phyloP scores from a whole-genome alignment of 208 protist genomes.

The Acanthamoeba lenticulata region DNA sequence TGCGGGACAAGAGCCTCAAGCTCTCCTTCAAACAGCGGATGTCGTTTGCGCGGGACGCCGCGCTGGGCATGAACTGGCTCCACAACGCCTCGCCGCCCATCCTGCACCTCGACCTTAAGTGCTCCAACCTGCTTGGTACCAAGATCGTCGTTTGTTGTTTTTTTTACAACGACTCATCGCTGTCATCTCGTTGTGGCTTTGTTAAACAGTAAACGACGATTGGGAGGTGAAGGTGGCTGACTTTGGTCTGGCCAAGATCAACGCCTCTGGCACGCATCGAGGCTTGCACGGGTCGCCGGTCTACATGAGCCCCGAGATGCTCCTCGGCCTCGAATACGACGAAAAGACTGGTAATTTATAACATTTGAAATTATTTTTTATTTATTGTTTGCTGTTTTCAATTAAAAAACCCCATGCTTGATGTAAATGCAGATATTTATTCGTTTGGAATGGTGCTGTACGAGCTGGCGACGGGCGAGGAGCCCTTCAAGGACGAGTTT shows the following conservation, averaged over 20 bases:
- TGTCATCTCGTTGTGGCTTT: too few relatives aligned
- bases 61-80: conserved; percentile 67
- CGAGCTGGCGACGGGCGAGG: conserved; percentile 38
- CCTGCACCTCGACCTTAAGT: conserved; percentile 75
- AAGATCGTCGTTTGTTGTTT: background rate
- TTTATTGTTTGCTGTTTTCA: too few relatives aligned
- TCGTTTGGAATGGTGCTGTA: conserved; percentile 57
- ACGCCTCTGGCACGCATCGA: background rate
- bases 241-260: conserved; percentile 48
- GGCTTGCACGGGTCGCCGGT: conserved; percentile 23
- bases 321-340: conserved; percentile 33
- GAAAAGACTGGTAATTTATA: conserved; percentile 12
- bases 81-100: conserved; percentile 69
- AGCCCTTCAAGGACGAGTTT: conserved; percentile 45
- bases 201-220: conserved; percentile 6
- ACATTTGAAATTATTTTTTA: too few relatives aligned
- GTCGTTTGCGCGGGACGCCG: conserved; percentile 23
- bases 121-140: conserved; percentile 65
- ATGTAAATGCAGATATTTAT: conserved; percentile 8
- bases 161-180: background rate
- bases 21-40: conserved; percentile 52
- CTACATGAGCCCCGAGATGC: conserved; percentile 54
- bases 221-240: conserved; percentile 44
- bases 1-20: conserved; percentile 31
- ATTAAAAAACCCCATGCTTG: background rate